Conservation (phyloP, 1,284 basidiomycete genomes). For the Ganoderma leucocontextum region DNA sequence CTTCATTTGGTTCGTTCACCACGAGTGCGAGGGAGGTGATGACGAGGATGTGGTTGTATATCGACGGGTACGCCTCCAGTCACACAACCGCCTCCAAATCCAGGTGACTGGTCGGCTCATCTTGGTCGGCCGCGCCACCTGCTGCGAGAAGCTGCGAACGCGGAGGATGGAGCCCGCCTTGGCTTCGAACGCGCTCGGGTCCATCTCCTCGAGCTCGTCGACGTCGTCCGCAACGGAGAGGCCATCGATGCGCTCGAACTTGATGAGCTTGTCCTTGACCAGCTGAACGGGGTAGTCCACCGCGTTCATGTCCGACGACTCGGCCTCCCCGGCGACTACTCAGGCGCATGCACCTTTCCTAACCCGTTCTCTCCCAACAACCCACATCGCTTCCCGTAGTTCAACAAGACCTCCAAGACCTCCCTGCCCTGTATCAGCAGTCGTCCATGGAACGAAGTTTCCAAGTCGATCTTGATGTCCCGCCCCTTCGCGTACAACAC, state of each 20-base stretch:
- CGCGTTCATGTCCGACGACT: constrained; percentile 96
- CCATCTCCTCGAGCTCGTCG: constrained; percentile 97
- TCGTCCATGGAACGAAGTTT: constrained; percentile 98
- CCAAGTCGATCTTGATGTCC: constrained; percentile 98
- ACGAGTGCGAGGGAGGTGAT: constrained; percentile 96
- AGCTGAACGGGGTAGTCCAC: constrained; percentile 96
- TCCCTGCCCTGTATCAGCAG: constrained; percentile 92
- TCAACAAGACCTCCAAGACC: constrained; percentile 87
- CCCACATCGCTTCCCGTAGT: constrained; percentile 99
- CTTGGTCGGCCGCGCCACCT: constrained; percentile 97
- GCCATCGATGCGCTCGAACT: constrained; percentile 96
- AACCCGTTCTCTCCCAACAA: constrained; percentile 97
- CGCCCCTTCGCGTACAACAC: constrained; percentile 92
- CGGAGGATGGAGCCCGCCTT: constrained; percentile 98
- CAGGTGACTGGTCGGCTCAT: constrained; percentile 91
- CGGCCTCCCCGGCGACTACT: constrained; percentile 94
- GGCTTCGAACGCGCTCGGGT: constrained; percentile 94
- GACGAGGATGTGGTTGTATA: constrained; percentile 98
- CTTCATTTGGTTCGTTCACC: constrained; percentile 99
- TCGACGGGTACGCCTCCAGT: constrained; percentile 97
- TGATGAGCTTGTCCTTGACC: constrained; percentile 94
- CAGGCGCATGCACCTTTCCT: constrained; percentile 88
- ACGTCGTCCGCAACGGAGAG: constrained; percentile 90
- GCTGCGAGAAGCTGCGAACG: constrained; percentile 85
- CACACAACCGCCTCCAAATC: constrained; percentile 96